A percentile compares a stretch with the other conserved stretches of the same genome.
Evolutionary conservation across 2,329 filamentous ascomycete genomes (phyloP).

Genomic region (Onygena corvina): DNA sequence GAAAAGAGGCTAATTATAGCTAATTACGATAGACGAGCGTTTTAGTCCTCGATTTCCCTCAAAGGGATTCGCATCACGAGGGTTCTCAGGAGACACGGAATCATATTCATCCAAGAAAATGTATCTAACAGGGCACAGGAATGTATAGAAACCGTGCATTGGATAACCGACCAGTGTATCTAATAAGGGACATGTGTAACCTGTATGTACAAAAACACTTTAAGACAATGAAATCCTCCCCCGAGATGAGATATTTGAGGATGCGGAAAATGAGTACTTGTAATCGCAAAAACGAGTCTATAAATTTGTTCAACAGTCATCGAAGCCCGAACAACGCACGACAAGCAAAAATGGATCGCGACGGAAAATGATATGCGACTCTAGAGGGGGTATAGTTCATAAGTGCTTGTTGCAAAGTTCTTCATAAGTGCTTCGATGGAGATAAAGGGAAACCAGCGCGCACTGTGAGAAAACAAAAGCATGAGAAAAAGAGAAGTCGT

Average conservation of each 20-base stretch:
- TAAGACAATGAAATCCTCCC: not conserved
- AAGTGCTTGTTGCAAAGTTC: too few species aligned
- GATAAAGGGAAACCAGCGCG: not conserved
- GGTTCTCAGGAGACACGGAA: too few species aligned
- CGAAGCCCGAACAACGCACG: not conserved
- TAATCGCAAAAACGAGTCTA: not conserved
- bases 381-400: not conserved
- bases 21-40: not conserved
- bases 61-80: too few species aligned
- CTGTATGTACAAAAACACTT: not conserved
- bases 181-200: not conserved
- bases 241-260: too few species aligned
- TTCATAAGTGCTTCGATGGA: not conserved
- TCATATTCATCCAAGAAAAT: too few species aligned
- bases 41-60: too few species aligned
- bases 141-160: not conserved
- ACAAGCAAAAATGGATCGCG: not conserved
- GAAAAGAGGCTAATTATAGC: not conserved
- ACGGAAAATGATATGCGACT: not conserved
- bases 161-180: not conserved
- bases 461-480: not conserved
- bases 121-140: not conserved
- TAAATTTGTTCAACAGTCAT: not conserved
- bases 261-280: not conserved
- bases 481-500: not conserved